Evolutionary conservation across 371 early-diverging fungal genomes (phyloP), one percentile per base, ranked within the genome.

Genomic region (Haplosporangium sp.): DNA sequence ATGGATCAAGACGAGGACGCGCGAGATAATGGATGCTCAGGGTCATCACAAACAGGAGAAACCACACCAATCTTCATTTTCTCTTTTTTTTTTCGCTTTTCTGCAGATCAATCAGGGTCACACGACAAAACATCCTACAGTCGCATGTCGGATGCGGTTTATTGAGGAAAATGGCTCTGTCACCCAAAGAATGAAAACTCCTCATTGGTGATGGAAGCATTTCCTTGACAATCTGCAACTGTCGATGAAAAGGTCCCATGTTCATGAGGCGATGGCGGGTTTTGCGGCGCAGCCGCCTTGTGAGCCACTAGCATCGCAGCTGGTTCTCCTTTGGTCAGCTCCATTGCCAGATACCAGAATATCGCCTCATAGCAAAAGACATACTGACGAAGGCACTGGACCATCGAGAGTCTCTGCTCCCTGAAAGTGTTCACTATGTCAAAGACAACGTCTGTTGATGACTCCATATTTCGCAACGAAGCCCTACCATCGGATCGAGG

Each of bases 281-380:
- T 40, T 13, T n/a, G 47, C 14, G 16, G 50, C 8, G 64, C 47
- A 40, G n/a, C 13, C 20, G 50, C 4, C 23, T 29, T 42, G 23
- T 36, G 18, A 12, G 20, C 37, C 5, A 14, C 21, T 7, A 23
- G 29, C 11, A 18, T 18, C 20, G 11, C 42, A 38, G 10, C 12
- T 12, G 53, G 12, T 41, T 36, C 12, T 36, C 42, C 55, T 51
- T 38, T 55, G 9, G 48, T 29, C 21, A 62, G 18, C 51, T 59
- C 62, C n/a, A 53, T 58, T 38, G 53, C 65, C 6, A 86, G 53
- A 70, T 85, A 82, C 89, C 89, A 89, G 64, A 86, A 69, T 38
- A 95, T 86, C 4, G 95, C 95, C 79, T 95, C 96, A 80, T 96
- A 95, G 71, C 95, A 95, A 75, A 96, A 95, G 41, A 92, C 91